Base-by-base conservation (phyloP, 768 basidiomycete genomes). In the Agaricus sinodeliciosus region DNA sequence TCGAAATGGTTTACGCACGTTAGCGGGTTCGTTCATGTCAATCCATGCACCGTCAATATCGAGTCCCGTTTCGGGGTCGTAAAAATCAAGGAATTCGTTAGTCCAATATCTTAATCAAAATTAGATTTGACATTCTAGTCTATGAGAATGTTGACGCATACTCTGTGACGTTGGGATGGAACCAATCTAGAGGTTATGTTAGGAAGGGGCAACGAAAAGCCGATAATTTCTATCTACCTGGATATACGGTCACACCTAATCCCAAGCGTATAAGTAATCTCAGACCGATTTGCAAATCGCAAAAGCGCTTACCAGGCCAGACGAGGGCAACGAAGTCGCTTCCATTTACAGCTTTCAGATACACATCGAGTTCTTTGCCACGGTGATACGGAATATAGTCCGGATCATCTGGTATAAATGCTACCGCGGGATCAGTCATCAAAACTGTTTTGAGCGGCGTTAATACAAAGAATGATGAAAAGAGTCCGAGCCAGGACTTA, bases 31-130 rank as follows among this genome's bases (percentile, higher is more conserved):
- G 61, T 87, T 86, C 84, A 84, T 85, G 57, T 85, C 83, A 22
- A 86, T 85, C 87, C 85, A 87, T 15, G 76, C 76, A 9, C 84
- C 85, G 56, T 85, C 83, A 27, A 85, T 85, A 52, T 85, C 80
- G 9, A 87, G 55, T 1, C 83, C 83, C 0, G 64, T 72, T 11
- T 70, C 55, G 0, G 79, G 72, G 55, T 68, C 70, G 61, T 81
- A 84, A 65, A 87, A 84, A 6, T 68, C 45, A 27, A 69, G 54
- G 63, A 84, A 85, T 56, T 86, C 83, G 35, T 73, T 76, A 2
- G 66, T 77, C 86, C 86, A 88, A 60, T 74, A 82, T 25, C 81
- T 82, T 37, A 4, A 9, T 31, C 28, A 18, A 16, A 31, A 16
- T 47, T 34, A 18, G 15, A 2, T 2, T 22, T 22, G 22, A 9